These are phyloP conservation scores for Backusella liffmaniae DNA, from an alignment of 192 early-diverging fungal species.

Conservation along the genomic window DNA sequence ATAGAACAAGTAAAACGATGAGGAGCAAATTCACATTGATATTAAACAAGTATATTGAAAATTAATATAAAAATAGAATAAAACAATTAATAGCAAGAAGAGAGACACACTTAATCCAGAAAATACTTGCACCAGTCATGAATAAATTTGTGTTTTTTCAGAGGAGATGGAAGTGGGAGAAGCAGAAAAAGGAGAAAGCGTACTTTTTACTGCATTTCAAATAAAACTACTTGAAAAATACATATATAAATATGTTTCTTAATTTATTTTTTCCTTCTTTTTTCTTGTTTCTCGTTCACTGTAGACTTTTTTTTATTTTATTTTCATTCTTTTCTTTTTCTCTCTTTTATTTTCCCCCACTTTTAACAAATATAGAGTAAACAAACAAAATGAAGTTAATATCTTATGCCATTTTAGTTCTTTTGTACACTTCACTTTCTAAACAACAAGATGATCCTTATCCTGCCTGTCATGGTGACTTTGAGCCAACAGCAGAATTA, in stretches of 20 bases:
- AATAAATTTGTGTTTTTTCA: too few relatives aligned
- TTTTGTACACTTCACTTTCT: neutral
- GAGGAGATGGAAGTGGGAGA: neutral
- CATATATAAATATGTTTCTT: conserved; percentile 1
- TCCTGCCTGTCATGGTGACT: conserved; percentile 5
- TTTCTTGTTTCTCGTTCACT: neutral
- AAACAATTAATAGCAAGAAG: neutral
- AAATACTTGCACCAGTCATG: too few relatives aligned
- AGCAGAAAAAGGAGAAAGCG: neutral
- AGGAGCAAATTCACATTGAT: too few relatives aligned
- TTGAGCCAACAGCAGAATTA: neutral
- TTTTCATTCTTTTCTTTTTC: neutral
- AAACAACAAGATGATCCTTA: neutral
- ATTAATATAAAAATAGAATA: neutral
- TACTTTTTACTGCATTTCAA: neutral
- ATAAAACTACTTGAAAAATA: neutral
- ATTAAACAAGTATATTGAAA: neutral
- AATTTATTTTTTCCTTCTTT: neutral
- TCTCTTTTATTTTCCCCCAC: neutral
- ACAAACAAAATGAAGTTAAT: neutral
- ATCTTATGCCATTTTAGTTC: neutral
- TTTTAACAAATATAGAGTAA: neutral
- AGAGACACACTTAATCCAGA: neutral
- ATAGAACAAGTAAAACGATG: too few relatives aligned
- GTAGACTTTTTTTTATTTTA: neutral